Evolutionary conservation across 495 filamentous ascomycete genomes (phyloP).

Genomic region (Penicillium chermesinum): DNA sequence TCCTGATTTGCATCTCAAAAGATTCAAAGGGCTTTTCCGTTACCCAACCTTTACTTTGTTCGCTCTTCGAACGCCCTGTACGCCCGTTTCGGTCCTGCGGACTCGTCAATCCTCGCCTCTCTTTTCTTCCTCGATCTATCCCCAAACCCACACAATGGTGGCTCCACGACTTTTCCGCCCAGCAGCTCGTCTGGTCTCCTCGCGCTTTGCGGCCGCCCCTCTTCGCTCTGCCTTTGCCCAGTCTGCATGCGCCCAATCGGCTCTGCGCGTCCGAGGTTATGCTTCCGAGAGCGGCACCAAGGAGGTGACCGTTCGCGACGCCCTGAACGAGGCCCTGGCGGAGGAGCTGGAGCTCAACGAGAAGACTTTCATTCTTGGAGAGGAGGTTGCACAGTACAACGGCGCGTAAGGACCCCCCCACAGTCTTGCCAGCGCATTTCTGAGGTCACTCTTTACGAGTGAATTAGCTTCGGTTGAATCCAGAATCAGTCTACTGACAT

Average conservation of each 20-base stretch:
- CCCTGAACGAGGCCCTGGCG: conserved; percentile 93
- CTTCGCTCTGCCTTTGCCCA: conserved; percentile 50
- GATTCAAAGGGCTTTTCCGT: conserved; percentile 21
- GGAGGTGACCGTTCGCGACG: conserved; percentile 94
- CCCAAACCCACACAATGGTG: conserved; percentile 46
- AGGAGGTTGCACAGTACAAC: conserved; percentile 99
- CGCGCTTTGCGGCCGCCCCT: conserved; percentile 50
- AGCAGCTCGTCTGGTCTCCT: conserved; percentile 67
- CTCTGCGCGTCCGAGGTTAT: conserved; percentile 41
- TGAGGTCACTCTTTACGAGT: neutral
- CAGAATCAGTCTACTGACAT: conserved; percentile 11
- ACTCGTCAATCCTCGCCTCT: conserved; percentile 29
- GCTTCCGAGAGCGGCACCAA: conserved; percentile 61
- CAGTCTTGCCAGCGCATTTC: neutral
- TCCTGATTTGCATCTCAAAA: conserved; percentile 27
- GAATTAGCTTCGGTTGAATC: neutral
- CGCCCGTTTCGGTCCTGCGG: conserved; percentile 22
- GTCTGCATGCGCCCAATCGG: conserved; percentile 42
- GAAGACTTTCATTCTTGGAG: conserved; percentile 92
- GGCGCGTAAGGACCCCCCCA: conserved; percentile 61
- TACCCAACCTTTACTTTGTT: conserved; percentile 14
- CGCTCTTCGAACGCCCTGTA: conserved; percentile 20
- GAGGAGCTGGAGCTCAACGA: conserved; percentile 92
- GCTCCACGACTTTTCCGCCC: conserved; percentile 76
- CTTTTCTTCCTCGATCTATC: conserved; percentile 11